Evolutionary conservation across 306 rosid genomes (phyloP), one percentile per base, ranked within the genome.

Genomic region (Vicia faba): DNA sequence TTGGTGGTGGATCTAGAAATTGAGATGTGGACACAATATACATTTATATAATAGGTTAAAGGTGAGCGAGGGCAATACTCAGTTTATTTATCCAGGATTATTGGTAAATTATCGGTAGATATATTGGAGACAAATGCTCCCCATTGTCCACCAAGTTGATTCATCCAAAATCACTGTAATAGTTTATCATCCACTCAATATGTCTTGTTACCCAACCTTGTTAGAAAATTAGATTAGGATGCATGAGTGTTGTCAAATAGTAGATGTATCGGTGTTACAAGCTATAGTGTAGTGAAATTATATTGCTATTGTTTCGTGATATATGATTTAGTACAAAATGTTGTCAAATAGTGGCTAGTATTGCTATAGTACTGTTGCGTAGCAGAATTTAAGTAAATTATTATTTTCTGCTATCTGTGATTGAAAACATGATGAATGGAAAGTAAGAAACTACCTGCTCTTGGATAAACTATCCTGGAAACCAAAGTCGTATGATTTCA

Each of bases 401-500:
- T 7, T 43, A 43, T 44, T 44, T n/a, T n/a, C 2, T 44, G 50
- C 15, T 2, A 44, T 5, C 50, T 44, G 7, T 7, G 18, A n/a
- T 5, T 44, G 15, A 44, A 14, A 44, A 44, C 18, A 12, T 41
- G 61, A 44, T 23, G 56, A 64, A 36, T 18, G 5, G 68, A n/a
- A 43, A 60, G 29, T 14, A 38, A 48, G 55, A 40, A 41, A 29
- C 7, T 31, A 61, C 48, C 38, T 70, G 33, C 20, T 26, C 54
- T 29, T 19, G 60, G 56, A 39, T 38, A 38, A 26, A 14, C 31
- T 20, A 56, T 61, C 54, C 20, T 29, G 41, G 64, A 66, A 31
- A 50, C 36, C 40, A 46, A 55, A 54, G 54, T 74, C 61, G 16
- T 41, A 41, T 28, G n/a, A 50, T 61, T 73, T 61, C 11, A 9